Percentiles rank a stretch among this genome's conserved stretches.
phyloP scores from a whole-genome alignment of 768 basidiomycete genomes.

The Suillus luteus region DNA sequence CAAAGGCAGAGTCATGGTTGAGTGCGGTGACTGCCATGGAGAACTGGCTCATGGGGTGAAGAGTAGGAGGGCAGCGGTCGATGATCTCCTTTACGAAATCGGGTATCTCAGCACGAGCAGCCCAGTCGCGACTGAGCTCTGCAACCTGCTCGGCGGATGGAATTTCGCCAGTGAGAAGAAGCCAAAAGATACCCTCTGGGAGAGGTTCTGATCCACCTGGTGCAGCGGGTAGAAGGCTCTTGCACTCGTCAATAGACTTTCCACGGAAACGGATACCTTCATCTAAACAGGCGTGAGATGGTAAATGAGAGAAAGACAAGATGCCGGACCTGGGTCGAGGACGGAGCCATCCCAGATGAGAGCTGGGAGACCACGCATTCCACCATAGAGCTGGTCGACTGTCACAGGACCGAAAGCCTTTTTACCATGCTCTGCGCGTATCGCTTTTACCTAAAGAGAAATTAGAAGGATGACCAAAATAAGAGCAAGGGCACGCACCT shows the following conservation, averaged over 20 bases:
- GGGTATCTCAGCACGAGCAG: slow-evolving; percentile 86
- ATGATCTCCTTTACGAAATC: slow-evolving; percentile 96
- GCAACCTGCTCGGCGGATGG: slow-evolving; percentile 89
- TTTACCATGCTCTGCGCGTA: slow-evolving; percentile 85
- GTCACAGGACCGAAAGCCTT: slow-evolving; percentile 91
- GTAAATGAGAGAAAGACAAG: neutral
- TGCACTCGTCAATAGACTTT: slow-evolving; percentile 90
- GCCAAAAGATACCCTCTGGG: slow-evolving; percentile 94
- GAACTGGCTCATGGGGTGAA: slow-evolving; percentile 99
- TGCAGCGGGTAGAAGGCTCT: slow-evolving; percentile 86
- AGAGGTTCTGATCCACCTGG: slow-evolving; percentile 87
- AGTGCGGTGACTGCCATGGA: slow-evolving; percentile 93
- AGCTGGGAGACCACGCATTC: slow-evolving; percentile 88
- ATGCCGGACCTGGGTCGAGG: slow-evolving; percentile 77
- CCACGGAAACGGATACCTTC: slow-evolving; percentile 99
- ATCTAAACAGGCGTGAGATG: slow-evolving; percentile 44
- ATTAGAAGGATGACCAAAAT: neutral
- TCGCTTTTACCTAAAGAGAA: slow-evolving; percentile 66
- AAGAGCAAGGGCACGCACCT: slow-evolving; percentile 9
- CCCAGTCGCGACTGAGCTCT: slow-evolving; percentile 91
- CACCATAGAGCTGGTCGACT: slow-evolving; percentile 91
- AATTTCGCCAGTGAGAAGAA: slow-evolving; percentile 91
- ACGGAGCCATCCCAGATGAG: slow-evolving; percentile 99
- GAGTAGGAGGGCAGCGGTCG: slow-evolving; percentile 88
- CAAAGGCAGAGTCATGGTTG: slow-evolving; percentile 96